Evolutionary conservation across 495 filamentous ascomycete species (phyloP).

Genomic region (Mycothermus thermophilus): DNA sequence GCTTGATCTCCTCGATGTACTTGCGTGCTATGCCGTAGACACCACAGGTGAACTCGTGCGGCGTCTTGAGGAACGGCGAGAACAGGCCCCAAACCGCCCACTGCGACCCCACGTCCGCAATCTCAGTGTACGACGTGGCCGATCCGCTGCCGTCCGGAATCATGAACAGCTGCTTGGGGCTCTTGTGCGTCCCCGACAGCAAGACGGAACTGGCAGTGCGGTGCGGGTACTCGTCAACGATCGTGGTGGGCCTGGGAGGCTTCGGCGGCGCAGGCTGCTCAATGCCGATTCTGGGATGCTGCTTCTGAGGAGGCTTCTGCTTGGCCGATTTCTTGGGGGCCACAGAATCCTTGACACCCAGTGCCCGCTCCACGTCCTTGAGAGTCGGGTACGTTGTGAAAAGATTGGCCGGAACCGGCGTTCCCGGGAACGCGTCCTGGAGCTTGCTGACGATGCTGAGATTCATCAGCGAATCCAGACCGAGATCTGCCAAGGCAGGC

Average conservation of each 20-base stretch:
- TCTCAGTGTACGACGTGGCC: constrained; percentile 46
- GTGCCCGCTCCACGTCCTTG: constrained; percentile 32
- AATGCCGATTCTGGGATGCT: constrained; percentile 22
- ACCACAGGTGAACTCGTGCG: constrained; percentile 41
- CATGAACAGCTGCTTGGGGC: constrained; percentile 50
- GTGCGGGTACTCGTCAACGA: constrained; percentile 52
- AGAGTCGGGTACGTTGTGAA: constrained; percentile 33
- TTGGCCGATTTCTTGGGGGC: constrained; percentile 22
- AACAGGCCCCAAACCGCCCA: constrained; percentile 52
- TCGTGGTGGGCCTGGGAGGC: constrained; percentile 31
- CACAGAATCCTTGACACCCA: constrained; percentile 27
- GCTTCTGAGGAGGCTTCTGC: constrained; percentile 9
- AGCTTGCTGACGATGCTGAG: constrained; percentile 41
- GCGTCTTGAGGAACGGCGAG: constrained; percentile 47
- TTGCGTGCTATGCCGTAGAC: constrained; percentile 40
- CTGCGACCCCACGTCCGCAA: constrained; percentile 34
- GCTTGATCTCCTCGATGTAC: constrained; percentile 49
- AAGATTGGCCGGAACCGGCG: constrained; percentile 34
- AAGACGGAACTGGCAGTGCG: constrained; percentile 46
- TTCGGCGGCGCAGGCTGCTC: constrained; percentile 20
- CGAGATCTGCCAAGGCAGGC: constrained; percentile 38
- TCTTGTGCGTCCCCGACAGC: constrained; percentile 51
- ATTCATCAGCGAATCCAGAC: constrained; percentile 48
- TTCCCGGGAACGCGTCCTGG: constrained; percentile 44
- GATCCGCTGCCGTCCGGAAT: constrained; percentile 68